Base-by-base conservation (phyloP, 371 early-diverging fungal species). In the Lichtheimia corymbifera region DNA sequence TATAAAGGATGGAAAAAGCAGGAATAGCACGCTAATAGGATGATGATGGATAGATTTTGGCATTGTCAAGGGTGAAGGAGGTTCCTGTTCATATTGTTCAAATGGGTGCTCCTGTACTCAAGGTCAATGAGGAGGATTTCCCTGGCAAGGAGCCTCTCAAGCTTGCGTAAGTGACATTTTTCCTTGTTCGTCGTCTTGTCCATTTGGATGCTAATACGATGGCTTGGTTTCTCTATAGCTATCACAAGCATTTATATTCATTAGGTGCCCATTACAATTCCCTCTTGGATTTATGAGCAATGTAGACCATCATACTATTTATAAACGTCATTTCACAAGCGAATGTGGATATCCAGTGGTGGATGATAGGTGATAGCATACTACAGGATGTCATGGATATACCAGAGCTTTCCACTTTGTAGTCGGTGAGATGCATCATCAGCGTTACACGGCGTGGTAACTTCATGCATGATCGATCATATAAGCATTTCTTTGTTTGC, bases 181-280 rank as follows among this genome's bases (percentile, higher is more conserved):
- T 47, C 47, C 24, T 53, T n/a, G 17, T 47, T 55, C n/a, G 45
- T 22, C 22, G 2, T 22, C 2, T 22, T 18, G 40, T 6, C 2
- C 12, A 40, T 15, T 5, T 24, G 25, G 9, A 24, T n/a, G 14
- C 17, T 47, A 18, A 47, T 47, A 0, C 35, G 9, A 35, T 2
- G 11, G 2, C 35, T 35, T 47, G 2, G 2, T 49, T 25, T 20
- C 43, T 24, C 7, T 49, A 44, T 66, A 89, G 91, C 51, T 95
- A 92, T 65, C 97, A 97, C 70, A 89, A 90, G 27, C 91, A 96
- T 62, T 85, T 90, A 56, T 96, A 87, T 73, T 96, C 96, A 5
- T 79, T 97, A 6, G 97, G 97, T 44, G 95, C 92, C 67, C 97
- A 97, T 80, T 97, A 97, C 80, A 97, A 96, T 68, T 92, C 92